Base-by-base conservation (phyloP, 257 asterid genomes). In the Rhazya stricta region DNA sequence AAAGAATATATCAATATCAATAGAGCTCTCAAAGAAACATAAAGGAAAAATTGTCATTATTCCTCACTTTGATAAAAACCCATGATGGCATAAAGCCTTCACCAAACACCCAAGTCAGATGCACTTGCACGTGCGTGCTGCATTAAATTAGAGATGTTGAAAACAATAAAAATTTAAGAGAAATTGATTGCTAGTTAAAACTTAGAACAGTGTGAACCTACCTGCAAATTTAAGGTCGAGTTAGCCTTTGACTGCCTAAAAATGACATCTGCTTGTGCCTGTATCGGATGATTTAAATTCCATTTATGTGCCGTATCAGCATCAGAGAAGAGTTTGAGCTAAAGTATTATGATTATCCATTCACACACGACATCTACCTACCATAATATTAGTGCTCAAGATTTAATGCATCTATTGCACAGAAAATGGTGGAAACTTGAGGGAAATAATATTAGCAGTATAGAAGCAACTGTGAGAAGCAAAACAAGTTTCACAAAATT, bases 21-120 rank as follows among this genome's bases (percentile, higher is more conserved):
- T 61, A 43, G 69, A 69, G 19, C 25, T 51, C 54, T 42, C 25
- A 67, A 23, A 57, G 43, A 34, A 48, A 32, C 30, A 68, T 41
- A 61, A 76, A 69, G 36, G 27, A 37, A 56, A 63, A 46, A 36
- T 19, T 43, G 43, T 9, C 45, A 27, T 41, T 58, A 13, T 65
- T 74, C 78, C 73, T 86, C 86, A 90, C 99, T 83, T 92, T 94
- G 80, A 94, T 88, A 84, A 94, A 94, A 81, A 83, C 88, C 98
- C 98, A 94, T 3, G 99, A 88, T 0, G 99, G 99, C 97, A 90
- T 94, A 87, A 92, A 85, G 41, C 98, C 98, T 43, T 94, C 97
- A 46, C 93, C 97, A 74, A 95, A 96, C 77, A 92, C 96, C 99
- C 98, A 95, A 72, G 96, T 91, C 66, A 88, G 96, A 75, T 92